Evolutionary conservation across 257 asterid genomes (phyloP).

Genomic region (Mentha longifolia): DNA sequence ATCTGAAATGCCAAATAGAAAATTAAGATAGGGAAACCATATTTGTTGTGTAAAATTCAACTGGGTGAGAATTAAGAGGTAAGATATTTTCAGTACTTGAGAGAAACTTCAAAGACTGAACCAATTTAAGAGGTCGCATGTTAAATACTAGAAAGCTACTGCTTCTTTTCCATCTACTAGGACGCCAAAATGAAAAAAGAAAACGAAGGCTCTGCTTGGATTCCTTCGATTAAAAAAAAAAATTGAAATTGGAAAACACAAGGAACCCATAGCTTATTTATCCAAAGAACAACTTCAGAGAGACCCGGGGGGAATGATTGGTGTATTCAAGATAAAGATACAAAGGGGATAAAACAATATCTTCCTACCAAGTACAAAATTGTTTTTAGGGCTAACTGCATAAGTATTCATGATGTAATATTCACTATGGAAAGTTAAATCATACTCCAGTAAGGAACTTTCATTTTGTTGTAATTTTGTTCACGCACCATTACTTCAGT

Average conservation of each 20-base stretch:
- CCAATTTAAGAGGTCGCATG: not conserved
- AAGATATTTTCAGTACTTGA: not conserved
- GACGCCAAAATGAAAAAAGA: not conserved
- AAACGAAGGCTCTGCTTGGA: not conserved
- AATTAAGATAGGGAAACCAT: constrained; percentile 12
- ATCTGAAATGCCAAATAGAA: constrained; percentile 56
- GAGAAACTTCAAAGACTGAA: too few species aligned
- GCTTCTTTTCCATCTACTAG: not conserved
- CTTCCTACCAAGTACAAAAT: too few species aligned
- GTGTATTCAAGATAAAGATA: not conserved
- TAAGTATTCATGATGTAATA: not conserved
- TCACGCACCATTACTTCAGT: not conserved
- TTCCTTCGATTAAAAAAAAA: not conserved
- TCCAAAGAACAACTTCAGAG: not conserved
- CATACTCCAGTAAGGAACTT: not conserved
- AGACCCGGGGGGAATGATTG: not conserved
- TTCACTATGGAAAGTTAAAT: not conserved
- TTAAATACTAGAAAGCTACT: not conserved
- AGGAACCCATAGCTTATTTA: not conserved
- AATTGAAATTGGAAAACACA: not conserved
- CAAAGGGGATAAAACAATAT: not conserved
- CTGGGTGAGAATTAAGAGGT: not conserved
- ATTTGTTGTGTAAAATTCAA: not conserved
- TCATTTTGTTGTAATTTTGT: not conserved
- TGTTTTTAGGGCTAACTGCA: not conserved